Evolutionary conservation across 1,284 basidiomycete genomes (phyloP).

Genomic region (Schizophyllum amplum): DNA sequence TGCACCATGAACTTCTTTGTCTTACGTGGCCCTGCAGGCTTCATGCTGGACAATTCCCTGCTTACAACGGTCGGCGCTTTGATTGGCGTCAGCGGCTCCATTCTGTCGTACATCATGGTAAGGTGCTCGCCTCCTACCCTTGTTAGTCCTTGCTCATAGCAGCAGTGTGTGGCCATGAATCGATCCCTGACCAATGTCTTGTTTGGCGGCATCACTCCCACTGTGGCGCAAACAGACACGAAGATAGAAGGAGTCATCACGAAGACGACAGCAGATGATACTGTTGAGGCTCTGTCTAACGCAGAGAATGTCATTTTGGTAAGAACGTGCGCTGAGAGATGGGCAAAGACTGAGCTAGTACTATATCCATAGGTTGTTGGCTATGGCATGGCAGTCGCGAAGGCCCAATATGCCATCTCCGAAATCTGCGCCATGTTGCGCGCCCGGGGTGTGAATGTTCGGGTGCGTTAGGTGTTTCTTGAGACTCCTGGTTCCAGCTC

Average conservation of each 20-base stretch:
- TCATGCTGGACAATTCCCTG: constrained; percentile 82
- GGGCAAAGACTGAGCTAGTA: no score
- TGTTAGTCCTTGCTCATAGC: constrained; percentile 2
- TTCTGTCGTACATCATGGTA: constrained; percentile 87
- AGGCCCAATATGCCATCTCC: constrained; percentile 80
- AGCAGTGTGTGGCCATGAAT: constrained; percentile 84
- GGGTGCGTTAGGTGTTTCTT: constrained; percentile 25
- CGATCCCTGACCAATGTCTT: constrained; percentile 70
- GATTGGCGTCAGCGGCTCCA: constrained; percentile 83
- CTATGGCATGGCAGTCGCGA: constrained; percentile 86
- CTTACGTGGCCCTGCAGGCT: constrained; percentile 28
- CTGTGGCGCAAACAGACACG: constrained; percentile 39
- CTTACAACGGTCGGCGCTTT: constrained; percentile 74
- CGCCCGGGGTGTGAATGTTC: constrained; percentile 66
- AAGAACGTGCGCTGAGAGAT: constrained; percentile 12
- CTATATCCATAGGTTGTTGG: constrained; percentile 57
- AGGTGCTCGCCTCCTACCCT: constrained; percentile 14
- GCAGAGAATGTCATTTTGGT: constrained; percentile 81
- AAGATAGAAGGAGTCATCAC: constrained; percentile 78
- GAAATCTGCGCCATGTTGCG: constrained; percentile 70
- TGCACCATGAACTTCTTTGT: neutral
- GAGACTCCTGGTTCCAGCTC: neutral
- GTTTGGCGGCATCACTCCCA: constrained; percentile 68
- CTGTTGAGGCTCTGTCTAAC: constrained; percentile 66
- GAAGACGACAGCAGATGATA: constrained; percentile 70